Percentiles rank a stretch among this genome's conserved stretches.
Evolutionary conservation across 305 asterid genomes (phyloP).

Genomic region (Andrographis paniculata): DNA sequence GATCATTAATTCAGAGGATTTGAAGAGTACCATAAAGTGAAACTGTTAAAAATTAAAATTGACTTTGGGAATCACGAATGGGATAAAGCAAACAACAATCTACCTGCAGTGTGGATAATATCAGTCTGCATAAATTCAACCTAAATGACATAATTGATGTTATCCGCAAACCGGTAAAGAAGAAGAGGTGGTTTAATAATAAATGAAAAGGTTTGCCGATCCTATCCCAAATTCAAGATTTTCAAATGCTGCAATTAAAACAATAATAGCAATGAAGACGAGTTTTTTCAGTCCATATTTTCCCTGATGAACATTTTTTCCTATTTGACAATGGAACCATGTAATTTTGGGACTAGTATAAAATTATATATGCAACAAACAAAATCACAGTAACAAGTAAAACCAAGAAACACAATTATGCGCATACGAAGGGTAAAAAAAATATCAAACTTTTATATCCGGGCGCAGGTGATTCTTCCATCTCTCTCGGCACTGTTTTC

Average conservation of each 20-base stretch:
- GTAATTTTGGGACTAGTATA: too few relatives aligned
- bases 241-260: neutral
- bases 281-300: too few relatives aligned
- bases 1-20: neutral
- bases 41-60: neutral
- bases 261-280: too few relatives aligned
- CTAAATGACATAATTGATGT: too few relatives aligned
- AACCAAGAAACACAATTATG: neutral
- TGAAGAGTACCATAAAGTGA: neutral
- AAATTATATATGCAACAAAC: neutral
- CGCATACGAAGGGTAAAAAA: neutral
- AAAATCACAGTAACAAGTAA: neutral
- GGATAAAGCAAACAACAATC: neutral
- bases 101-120: too few relatives aligned
- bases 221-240: too few relatives aligned
- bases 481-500: constrained; percentile 96
- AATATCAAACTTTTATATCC: constrained; percentile 55
- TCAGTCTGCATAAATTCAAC: too few relatives aligned
- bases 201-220: too few relatives aligned
- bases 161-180: too few relatives aligned
- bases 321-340: too few relatives aligned
- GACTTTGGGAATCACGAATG: neutral
- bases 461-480: constrained; percentile 97
- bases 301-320: too few relatives aligned
- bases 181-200: too few relatives aligned